phyloP scores from a whole-genome alignment of 352 stramenopile genomes.

The Phytophthora agathidicida region DNA sequence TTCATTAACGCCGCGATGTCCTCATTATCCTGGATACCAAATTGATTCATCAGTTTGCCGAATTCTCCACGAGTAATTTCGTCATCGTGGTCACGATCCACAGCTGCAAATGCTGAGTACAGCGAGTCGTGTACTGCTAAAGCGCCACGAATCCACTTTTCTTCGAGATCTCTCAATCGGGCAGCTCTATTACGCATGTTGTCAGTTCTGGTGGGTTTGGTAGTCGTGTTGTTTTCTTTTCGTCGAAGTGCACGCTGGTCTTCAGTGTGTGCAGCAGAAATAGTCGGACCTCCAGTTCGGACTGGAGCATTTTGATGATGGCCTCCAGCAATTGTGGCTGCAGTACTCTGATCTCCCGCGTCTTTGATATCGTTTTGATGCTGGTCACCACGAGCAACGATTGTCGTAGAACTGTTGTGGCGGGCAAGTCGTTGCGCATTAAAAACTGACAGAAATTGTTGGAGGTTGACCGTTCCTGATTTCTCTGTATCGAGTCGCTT shows the following conservation, averaged over 20 bases:
- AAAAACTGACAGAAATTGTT: slow-evolving; percentile 68
- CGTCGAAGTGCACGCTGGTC: not conserved
- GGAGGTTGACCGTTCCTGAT: slow-evolving; percentile 51
- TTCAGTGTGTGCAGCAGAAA: not conserved
- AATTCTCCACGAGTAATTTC: slow-evolving; percentile 58
- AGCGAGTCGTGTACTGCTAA: slow-evolving; percentile 39
- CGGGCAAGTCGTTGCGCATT: slow-evolving; percentile 35
- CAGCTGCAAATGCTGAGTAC: slow-evolving; percentile 43
- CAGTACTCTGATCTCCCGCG: no score
- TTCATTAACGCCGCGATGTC: slow-evolving; percentile 55
- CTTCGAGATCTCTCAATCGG: slow-evolving; percentile 40
- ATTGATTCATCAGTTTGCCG: slow-evolving; percentile 47
- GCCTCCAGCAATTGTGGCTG: no score
- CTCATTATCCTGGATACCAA: slow-evolving; percentile 47
- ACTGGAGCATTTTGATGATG: no score
- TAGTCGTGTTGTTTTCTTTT: not conserved
- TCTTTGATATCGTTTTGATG: slow-evolving; percentile 1
- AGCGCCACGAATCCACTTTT: slow-evolving; percentile 57
- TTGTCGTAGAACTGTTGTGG: slow-evolving; percentile 27
- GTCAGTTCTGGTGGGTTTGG: not conserved
- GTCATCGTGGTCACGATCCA: slow-evolving; percentile 51
- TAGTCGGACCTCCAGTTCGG: no score
- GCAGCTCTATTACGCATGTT: slow-evolving; percentile 20
- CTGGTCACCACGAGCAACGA: not conserved
- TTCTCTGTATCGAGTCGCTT: slow-evolving; percentile 54